Conservation (phyloP, 345 rosid species). For the Noccaea bulbosa region DNA sequence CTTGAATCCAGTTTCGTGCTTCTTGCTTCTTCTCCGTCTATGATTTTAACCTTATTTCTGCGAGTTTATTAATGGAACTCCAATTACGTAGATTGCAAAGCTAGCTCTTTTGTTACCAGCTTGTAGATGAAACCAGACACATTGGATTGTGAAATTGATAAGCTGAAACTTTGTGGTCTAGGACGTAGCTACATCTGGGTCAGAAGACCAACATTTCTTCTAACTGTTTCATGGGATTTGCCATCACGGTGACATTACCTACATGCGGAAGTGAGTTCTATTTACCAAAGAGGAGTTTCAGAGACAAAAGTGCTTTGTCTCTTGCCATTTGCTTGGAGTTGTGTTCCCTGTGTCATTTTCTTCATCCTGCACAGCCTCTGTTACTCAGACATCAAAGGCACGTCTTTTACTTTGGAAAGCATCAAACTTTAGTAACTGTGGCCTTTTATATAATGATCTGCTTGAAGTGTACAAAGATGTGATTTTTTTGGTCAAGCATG, state of each 20-base stretch:
- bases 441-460: too few species aligned
- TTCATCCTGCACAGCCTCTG: slow-evolving; percentile 45
- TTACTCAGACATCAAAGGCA: slow-evolving; percentile 49
- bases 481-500: too few species aligned
- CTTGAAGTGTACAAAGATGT: too few species aligned
- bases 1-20: neutral
- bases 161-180: slow-evolving; percentile 24
- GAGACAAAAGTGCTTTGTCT: slow-evolving; percentile 42
- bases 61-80: neutral
- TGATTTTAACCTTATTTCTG: neutral
- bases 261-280: slow-evolving; percentile 36
- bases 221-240: slow-evolving; percentile 50
- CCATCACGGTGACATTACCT: slow-evolving; percentile 42
- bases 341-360: slow-evolving; percentile 40
- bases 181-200: slow-evolving; percentile 39
- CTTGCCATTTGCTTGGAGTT: slow-evolving; percentile 48
- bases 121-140: neutral
- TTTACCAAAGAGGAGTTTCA: slow-evolving; percentile 36
- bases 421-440: neutral
- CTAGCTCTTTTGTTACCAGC: slow-evolving; percentile 14
- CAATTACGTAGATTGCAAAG: neutral
- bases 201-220: slow-evolving; percentile 33
- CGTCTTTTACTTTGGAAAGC: slow-evolving; percentile 15
- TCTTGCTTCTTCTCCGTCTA: neutral
- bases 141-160: slow-evolving; percentile 27